phyloP scores from a whole-genome alignment of 2,329 filamentous ascomycete species.

The Lecanicillium sp. region DNA sequence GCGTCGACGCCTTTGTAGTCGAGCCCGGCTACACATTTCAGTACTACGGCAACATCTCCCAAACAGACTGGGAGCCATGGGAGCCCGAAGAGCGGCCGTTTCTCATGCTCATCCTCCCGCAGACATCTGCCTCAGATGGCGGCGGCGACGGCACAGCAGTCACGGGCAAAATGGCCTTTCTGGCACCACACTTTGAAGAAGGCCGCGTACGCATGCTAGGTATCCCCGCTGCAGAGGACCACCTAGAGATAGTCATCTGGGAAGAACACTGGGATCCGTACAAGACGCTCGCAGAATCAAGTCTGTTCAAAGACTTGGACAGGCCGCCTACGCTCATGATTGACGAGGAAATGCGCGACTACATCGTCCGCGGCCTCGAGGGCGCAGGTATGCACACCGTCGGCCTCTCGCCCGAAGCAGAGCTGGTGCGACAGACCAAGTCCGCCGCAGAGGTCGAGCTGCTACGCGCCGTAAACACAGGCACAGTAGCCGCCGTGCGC shows the following conservation, averaged over 20 bases:
- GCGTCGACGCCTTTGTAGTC: constrained; percentile 49
- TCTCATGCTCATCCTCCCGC: constrained; percentile 49
- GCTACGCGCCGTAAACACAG: constrained; percentile 53
- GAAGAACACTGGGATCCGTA: constrained; percentile 61
- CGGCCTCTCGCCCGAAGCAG: constrained; percentile 44
- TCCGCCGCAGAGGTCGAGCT: constrained; percentile 46
- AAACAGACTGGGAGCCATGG: constrained; percentile 55
- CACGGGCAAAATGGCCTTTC: constrained; percentile 46
- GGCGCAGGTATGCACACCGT: constrained; percentile 46
- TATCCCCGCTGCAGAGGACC: constrained; percentile 42
- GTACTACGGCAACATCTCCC: constrained; percentile 53
- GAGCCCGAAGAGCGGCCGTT: constrained; percentile 58
- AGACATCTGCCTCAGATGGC: constrained; percentile 12
- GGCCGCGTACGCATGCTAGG: constrained; percentile 48
- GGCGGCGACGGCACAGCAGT: constrained; percentile 26
- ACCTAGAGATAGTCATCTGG: constrained; percentile 48
- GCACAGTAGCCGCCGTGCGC: constrained; percentile 51
- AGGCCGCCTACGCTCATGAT: constrained; percentile 43
- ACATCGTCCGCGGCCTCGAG: constrained; percentile 48
- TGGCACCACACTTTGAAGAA: constrained; percentile 53
- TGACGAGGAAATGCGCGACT: constrained; percentile 57
- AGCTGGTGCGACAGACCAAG: constrained; percentile 52
- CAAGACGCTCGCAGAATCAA: constrained; percentile 38
- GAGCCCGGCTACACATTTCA: constrained; percentile 59
- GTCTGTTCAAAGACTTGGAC: constrained; percentile 23